Base-by-base conservation (phyloP, 2,329 filamentous ascomycete species). In the Fusarium gaditjirri region DNA sequence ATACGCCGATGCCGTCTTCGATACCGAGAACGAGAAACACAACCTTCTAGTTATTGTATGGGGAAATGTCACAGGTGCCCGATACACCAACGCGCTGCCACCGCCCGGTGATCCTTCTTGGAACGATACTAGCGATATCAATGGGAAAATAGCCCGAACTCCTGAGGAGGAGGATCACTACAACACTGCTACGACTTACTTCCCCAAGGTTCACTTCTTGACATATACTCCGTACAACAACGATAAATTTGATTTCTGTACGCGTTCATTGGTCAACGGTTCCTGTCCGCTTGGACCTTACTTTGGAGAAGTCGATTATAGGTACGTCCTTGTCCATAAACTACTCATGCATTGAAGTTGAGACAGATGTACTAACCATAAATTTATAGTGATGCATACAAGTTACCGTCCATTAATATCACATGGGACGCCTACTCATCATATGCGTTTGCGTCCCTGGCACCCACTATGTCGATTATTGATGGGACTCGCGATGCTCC, bases 11-110 rank as follows among this genome's bases (percentile, higher is more conserved):
- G 95, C 93, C 62, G 83, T 84, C 25, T 97, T 97, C 84, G 88
- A 94, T 76, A 86, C 88, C 33, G 80, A 84, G 19, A 83, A 88
- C 70, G 80, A 88, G 8, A 86, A 84, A 55, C 90, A 95, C 78
- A 89, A 87, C 43, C 86, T 99, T 53, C 90, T 89, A 70, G 84
- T 98, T 61, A 96, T 91, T 3, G 88, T 97, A 50, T 98, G 94
- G 84, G 95, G 95, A 56, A 98, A 98, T 81, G 94, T 98, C 35
- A 93, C 92, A 13, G 96, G 96, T 50, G 89, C 91, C 55, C 86
- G 88, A 47, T 85, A 86, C 5, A 78, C 82, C 17, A 83, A 84
- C n/a, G 67, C 81, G 5, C 88, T 94, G 58, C 94, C 94, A 38
- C 76, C 88, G 1, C 81, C 87, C 23, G 81, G 87, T 75, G 87